Evolutionary conservation across 2,329 filamentous ascomycete genomes (phyloP).

Genomic region (Fusarium coffeatum): DNA sequence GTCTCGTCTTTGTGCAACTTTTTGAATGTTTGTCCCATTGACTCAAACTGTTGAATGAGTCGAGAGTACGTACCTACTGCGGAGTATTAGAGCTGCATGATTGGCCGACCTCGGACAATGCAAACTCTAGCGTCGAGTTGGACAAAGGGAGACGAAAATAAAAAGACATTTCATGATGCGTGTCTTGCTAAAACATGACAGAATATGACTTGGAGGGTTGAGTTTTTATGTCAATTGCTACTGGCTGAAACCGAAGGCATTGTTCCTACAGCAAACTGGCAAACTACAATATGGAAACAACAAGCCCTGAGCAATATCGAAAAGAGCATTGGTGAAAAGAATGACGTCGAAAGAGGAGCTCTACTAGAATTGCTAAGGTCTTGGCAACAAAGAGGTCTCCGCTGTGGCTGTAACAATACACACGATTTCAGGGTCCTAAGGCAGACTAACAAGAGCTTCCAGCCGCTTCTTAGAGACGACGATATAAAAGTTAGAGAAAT

Average conservation of each 20-base stretch:
- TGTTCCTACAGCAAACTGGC: neutral
- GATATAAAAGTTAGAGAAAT: neutral
- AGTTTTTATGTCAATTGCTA: neutral
- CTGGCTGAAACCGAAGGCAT: neutral
- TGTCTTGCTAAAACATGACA: neutral
- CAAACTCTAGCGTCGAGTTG: constrained; percentile 14
- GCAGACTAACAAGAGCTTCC: neutral
- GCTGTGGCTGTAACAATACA: constrained; percentile 20
- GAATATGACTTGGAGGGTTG: neutral
- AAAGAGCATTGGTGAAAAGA: neutral
- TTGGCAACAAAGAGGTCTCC: constrained; percentile 9
- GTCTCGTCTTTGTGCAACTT: constrained; percentile 26
- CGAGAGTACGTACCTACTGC: constrained; percentile 40
- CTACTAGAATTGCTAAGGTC: neutral
- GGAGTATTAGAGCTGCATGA: constrained; percentile 35
- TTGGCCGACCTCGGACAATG: constrained; percentile 40
- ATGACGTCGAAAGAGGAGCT: constrained; percentile 24
- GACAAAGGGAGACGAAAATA: constrained; percentile 11
- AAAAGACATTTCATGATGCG: constrained; percentile 22
- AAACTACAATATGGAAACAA: neutral
- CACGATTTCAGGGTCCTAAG: neutral
- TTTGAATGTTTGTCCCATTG: constrained; percentile 39
- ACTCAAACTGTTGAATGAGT: constrained; percentile 38
- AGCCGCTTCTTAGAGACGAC: neutral
- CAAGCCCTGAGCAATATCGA: neutral